Evolutionary conservation across 2,329 filamentous ascomycete genomes (phyloP), one percentile per base, ranked within the genome.

Genomic region (Fusarium newnesense): DNA sequence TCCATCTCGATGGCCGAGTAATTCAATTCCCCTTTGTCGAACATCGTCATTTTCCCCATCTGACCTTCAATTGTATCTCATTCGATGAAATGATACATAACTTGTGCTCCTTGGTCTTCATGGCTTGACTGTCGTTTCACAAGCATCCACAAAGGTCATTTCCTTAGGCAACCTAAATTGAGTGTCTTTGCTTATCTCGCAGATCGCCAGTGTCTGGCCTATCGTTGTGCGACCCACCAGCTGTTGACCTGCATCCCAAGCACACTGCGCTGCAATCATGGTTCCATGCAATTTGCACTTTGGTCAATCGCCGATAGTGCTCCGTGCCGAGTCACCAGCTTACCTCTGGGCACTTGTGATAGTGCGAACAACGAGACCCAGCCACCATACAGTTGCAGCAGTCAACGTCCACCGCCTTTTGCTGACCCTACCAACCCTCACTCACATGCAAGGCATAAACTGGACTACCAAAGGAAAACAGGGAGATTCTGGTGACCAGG

Each of bases 221-320:
- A 47, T 47, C 59, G 37, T 54, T 70, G 59, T 56, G 39, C 52
- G 61, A 59, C 65, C 76, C 76, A 74, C 73, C 53, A 49, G 59
- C 58, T 64, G 32, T 70, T 68, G 60, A 64, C 67, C 56, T 75
- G 74, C 75, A 74, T 72, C 60, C 34, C 36, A 47, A 64, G 60
- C 54, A 53, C 32, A 19, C 30, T 58, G 54, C 40, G 15, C 60
- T 76, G 74, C 69, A 63, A 44, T 67, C 62, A 66, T 75, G 73
- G 76, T 70, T 77, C 69, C 74, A 75, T 76, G 69, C 56, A 75
- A 70, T 70, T 67, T 65, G 52, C 28, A 59, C 53, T 59, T 43
- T 60, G 61, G 36, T 43, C 61, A 52, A 64, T 63, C 64, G 61
- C 73, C 65, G 63, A 73, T 70, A 66, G 60, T 74, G 56, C 57